phyloP scores from a whole-genome alignment of 768 basidiomycete species.

The Porpolomopsis calyptriformis region DNA sequence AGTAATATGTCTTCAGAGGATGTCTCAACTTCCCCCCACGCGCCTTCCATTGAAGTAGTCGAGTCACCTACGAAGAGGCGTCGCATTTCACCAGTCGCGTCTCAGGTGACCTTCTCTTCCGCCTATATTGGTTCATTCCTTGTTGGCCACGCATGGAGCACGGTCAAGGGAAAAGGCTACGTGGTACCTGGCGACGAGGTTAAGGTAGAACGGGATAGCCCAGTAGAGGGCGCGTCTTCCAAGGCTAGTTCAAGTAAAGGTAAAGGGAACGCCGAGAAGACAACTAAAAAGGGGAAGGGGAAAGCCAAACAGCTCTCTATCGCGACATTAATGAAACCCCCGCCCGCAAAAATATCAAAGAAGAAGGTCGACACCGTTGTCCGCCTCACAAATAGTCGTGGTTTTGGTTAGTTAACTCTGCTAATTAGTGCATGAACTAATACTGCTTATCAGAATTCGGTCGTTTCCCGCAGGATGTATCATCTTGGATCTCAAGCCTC shows the following conservation, averaged over 20 bases:
- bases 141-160: slow-evolving; percentile 70
- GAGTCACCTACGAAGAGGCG: slow-evolving; percentile 42
- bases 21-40: slow-evolving; percentile 14
- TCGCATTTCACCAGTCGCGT: slow-evolving; percentile 27
- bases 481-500: slow-evolving; percentile 64
- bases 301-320: slow-evolving; percentile 56
- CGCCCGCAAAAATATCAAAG: slow-evolving; percentile 34
- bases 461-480: slow-evolving; percentile 56
- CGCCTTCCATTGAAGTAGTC: slow-evolving; percentile 3
- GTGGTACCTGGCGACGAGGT: slow-evolving; percentile 55
- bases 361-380: slow-evolving; percentile 56
- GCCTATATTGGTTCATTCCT: slow-evolving; percentile 60
- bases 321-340: slow-evolving; percentile 53
- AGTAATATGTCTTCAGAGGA: slow-evolving; percentile 26
- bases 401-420: slow-evolving; percentile 42
- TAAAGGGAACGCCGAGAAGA: slow-evolving; percentile 19
- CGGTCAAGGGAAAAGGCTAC: slow-evolving; percentile 62
- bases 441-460: slow-evolving; percentile 53
- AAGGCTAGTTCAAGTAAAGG: slow-evolving; percentile 19
- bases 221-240: slow-evolving; percentile 19
- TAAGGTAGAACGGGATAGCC: slow-evolving; percentile 43
- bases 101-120: slow-evolving; percentile 12
- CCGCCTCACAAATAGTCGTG: slow-evolving; percentile 50
- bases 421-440: background rate
- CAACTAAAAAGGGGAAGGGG: slow-evolving; percentile 28